A percentile compares a stretch with the other conserved stretches of the same genome.
These are phyloP conservation scores for Juncus effusus DNA, from an alignment of 176 grass and related monocot species.

Conservation along the genomic window DNA sequence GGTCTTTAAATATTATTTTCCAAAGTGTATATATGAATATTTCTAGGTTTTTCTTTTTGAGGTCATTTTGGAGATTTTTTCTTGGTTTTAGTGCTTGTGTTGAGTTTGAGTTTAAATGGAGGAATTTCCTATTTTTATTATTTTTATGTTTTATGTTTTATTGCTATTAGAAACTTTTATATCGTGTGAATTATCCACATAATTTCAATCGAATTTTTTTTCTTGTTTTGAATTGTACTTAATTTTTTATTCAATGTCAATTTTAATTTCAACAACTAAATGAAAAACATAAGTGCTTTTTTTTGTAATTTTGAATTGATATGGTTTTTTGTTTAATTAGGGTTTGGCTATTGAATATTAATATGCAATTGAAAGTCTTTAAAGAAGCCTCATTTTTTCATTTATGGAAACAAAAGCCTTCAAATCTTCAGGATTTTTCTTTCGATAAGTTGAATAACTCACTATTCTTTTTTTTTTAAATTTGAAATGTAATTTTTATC, in stretches of 20 bases:
- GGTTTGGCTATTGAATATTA: constrained; percentile 53
- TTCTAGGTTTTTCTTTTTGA: too few species aligned
- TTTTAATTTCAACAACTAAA: too few species aligned
- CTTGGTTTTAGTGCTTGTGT: background rate
- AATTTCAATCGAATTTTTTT: constrained; percentile 29
- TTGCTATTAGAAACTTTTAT: constrained; percentile 51
- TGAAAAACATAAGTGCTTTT: too few species aligned
- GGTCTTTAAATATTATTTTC: too few species aligned
- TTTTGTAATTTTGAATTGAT: background rate
- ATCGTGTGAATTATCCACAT: constrained; percentile 20
- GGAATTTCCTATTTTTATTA: background rate
- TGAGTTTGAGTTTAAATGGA: background rate
- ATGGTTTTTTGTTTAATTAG: constrained; percentile 28
- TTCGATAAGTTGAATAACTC: too few species aligned
- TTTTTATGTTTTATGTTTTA: background rate
- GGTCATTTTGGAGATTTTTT: background rate
- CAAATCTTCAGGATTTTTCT: constrained; percentile 34
- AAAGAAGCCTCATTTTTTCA: constrained; percentile 41
- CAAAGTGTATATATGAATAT: too few species aligned
- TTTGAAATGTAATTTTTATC: too few species aligned
- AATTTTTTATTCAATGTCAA: background rate
- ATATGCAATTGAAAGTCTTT: constrained; percentile 39
- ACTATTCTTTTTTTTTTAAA: too few species aligned
- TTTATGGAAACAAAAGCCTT: constrained; percentile 48
- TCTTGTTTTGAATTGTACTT: constrained; percentile 67